These are phyloP conservation scores for Podosphaera aphanis DNA, from an alignment of 2,329 filamentous ascomycete species.

Conservation along the genomic window DNA sequence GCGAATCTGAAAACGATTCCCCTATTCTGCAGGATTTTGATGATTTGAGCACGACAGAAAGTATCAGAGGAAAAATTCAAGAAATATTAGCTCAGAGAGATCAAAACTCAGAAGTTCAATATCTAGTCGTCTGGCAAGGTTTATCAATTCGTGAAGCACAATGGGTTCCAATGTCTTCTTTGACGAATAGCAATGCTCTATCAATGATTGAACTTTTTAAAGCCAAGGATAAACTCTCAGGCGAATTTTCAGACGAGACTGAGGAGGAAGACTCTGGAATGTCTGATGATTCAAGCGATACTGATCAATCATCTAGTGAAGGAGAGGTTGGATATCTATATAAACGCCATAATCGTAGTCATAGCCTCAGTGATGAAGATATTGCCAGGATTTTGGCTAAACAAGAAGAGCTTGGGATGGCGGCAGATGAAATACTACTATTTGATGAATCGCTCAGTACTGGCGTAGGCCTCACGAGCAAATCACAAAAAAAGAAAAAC, in stretches of 20 bases:
- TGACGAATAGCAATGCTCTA: slow-evolving; percentile 15
- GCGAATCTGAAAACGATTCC: slow-evolving; percentile 19
- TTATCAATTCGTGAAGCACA: slow-evolving; percentile 22
- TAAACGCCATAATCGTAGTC: slow-evolving; percentile 11
- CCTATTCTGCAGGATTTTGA: slow-evolving; percentile 24
- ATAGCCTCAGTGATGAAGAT: slow-evolving; percentile 35
- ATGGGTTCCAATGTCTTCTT: slow-evolving; percentile 21
- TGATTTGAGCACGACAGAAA: slow-evolving; percentile 25
- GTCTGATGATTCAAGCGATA: slow-evolving; percentile 12
- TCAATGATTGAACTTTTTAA: slow-evolving; percentile 17
- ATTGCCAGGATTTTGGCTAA: slow-evolving; percentile 36
- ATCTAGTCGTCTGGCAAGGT: slow-evolving; percentile 25
- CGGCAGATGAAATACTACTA: slow-evolving; percentile 31
- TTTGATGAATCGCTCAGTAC: slow-evolving; percentile 23
- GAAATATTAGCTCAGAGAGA: slow-evolving; percentile 23
- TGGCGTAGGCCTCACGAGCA: slow-evolving; percentile 7
- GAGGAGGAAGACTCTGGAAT: slow-evolving; percentile 9
- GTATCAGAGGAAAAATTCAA: slow-evolving; percentile 19
- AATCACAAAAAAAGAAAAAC: not conserved
- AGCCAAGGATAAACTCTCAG: slow-evolving; percentile 13
- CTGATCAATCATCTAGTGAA: slow-evolving; percentile 17
- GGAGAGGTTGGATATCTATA: slow-evolving; percentile 17
- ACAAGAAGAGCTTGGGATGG: slow-evolving; percentile 39
- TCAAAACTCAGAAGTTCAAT: slow-evolving; percentile 23
- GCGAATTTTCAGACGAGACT: slow-evolving; percentile 5